A percentile compares a stretch with the other conserved stretches of the same genome.
phyloP scores from a whole-genome alignment of 1,284 basidiomycete genomes.

The Sporisorium iseilematis-ciliati region DNA sequence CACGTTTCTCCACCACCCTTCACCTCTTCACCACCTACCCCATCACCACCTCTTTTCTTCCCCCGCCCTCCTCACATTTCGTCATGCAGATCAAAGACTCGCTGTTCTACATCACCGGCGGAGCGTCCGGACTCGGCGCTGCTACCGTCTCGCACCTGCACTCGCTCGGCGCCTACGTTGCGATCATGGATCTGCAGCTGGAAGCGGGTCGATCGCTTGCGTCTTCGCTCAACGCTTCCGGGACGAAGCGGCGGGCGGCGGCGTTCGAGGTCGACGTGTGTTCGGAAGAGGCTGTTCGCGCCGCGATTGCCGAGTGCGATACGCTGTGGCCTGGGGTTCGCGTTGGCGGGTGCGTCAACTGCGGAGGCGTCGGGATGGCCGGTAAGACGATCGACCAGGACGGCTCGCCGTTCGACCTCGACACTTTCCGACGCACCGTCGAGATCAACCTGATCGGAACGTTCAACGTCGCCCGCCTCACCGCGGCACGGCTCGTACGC shows the following conservation, averaged over 20 bases:
- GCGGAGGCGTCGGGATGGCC: conserved; percentile 69
- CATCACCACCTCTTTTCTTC: too few species aligned
- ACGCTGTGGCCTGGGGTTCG: conserved; percentile 40
- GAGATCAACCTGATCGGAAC: conserved; percentile 62
- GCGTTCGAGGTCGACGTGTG: conserved; percentile 65
- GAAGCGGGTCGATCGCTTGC: conserved; percentile 36
- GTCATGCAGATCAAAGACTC: conserved; percentile 60
- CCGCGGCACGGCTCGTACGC: conserved; percentile 65
- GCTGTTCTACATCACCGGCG: conserved; percentile 64
- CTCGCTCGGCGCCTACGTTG: conserved; percentile 56
- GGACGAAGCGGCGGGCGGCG: conserved; percentile 31
- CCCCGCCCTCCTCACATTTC: background rate
- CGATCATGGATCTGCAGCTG: conserved; percentile 62
- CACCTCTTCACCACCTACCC: background rate
- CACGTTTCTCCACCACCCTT: background rate
- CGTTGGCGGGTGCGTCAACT: conserved; percentile 69
- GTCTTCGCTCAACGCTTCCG: conserved; percentile 23
- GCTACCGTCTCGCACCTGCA: conserved; percentile 58
- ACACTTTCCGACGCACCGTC: conserved; percentile 65
- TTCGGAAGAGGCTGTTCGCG: conserved; percentile 56
- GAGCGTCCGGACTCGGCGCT: conserved; percentile 65
- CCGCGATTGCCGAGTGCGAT: conserved; percentile 57
- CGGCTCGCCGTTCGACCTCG: conserved; percentile 66
- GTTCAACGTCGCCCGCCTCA: conserved; percentile 69
- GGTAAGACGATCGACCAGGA: conserved; percentile 67